phyloP scores from a whole-genome alignment of 257 asterid species.

The Nicotiana undulata region DNA sequence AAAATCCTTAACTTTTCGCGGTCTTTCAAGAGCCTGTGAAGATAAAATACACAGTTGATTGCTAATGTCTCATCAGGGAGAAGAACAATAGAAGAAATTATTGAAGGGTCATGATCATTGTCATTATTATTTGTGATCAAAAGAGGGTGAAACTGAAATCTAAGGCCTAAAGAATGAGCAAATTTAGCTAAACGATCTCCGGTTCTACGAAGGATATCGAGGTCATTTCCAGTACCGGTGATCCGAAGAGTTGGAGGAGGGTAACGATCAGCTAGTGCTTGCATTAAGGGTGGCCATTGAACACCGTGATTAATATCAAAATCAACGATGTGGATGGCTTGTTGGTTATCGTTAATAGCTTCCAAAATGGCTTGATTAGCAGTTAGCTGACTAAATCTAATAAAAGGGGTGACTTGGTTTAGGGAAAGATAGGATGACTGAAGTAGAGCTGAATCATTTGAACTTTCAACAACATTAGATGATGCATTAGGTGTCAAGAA shows the following conservation, averaged over 20 bases:
- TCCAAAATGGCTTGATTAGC: conserved; percentile 93
- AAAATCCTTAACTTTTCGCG: conserved; percentile 59
- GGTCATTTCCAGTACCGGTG: conserved; percentile 72
- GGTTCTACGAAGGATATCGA: conserved; percentile 59
- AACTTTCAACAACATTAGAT: not conserved
- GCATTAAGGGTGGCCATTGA: conserved; percentile 99
- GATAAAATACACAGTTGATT: conserved; percentile 75
- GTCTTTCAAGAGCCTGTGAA: conserved; percentile 53
- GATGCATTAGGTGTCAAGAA: not conserved
- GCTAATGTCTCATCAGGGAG: conserved; percentile 76
- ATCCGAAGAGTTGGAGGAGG: conserved; percentile 82
- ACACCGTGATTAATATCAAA: conserved; percentile 95
- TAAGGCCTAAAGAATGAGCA: conserved; percentile 70
- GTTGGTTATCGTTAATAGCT: conserved; percentile 59
- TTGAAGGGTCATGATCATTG: conserved; percentile 31
- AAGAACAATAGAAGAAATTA: conserved; percentile 27
- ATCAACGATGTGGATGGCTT: conserved; percentile 74
- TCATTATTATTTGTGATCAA: conserved; percentile 29
- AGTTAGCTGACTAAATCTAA: conserved; percentile 78
- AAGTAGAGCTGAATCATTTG: conserved; percentile 30
- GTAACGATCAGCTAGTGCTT: conserved; percentile 66
- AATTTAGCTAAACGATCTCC: conserved; percentile 83
- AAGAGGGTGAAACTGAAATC: conserved; percentile 79
- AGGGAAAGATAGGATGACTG: conserved; percentile 75
- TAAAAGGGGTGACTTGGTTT: conserved; percentile 75